A percentile compares a stretch with the other conserved stretches of the same genome.
These are phyloP conservation scores for Saccharomyces hybrid DNA, from an alignment of 1,139 yeast genomes.

Conservation along the genomic window DNA sequence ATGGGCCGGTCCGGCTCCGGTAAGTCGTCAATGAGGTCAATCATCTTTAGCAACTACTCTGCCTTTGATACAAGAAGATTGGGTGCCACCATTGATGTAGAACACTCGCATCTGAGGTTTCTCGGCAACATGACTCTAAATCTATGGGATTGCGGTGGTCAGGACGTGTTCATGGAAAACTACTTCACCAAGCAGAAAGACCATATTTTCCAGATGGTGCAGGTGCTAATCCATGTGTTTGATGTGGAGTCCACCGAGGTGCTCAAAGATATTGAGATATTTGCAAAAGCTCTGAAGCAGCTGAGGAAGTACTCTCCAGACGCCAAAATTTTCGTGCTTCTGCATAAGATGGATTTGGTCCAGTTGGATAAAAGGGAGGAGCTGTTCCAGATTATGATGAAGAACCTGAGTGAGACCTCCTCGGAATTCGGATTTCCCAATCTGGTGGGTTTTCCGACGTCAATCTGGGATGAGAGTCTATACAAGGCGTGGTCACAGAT, in stretches of 20 bases:
- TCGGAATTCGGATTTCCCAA: conserved; percentile 64
- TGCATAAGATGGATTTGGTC: conserved; percentile 95
- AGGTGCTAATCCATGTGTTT: conserved; percentile 93
- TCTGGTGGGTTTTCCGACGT: conserved; percentile 83
- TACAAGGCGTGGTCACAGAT: conserved; percentile 97
- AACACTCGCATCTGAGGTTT: conserved; percentile 87
- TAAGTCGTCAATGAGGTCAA: conserved; percentile 93
- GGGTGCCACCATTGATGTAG: conserved; percentile 97
- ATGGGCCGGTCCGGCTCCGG: conserved; percentile 97
- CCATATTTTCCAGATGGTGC: conserved; percentile 91
- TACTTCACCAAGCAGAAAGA: conserved; percentile 82
- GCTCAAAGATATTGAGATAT: conserved; percentile 87
- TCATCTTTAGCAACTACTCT: conserved; percentile 88
- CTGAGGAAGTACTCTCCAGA: conserved; percentile 80
- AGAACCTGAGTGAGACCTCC: conserved; percentile 68
- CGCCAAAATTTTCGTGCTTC: conserved; percentile 82
- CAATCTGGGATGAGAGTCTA: conserved; percentile 95
- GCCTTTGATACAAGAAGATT: conserved; percentile 93
- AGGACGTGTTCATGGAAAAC: conserved; percentile 93
- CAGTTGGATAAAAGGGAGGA: conserved; percentile 82
- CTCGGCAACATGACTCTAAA: conserved; percentile 92
- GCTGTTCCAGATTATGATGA: conserved; percentile 77
- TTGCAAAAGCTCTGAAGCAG: conserved; percentile 74
- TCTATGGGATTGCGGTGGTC: conserved; percentile 98
- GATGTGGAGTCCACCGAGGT: conserved; percentile 93